Conservation (phyloP, 495 filamentous ascomycete genomes). For the Penicillium psychrofluorescens region DNA sequence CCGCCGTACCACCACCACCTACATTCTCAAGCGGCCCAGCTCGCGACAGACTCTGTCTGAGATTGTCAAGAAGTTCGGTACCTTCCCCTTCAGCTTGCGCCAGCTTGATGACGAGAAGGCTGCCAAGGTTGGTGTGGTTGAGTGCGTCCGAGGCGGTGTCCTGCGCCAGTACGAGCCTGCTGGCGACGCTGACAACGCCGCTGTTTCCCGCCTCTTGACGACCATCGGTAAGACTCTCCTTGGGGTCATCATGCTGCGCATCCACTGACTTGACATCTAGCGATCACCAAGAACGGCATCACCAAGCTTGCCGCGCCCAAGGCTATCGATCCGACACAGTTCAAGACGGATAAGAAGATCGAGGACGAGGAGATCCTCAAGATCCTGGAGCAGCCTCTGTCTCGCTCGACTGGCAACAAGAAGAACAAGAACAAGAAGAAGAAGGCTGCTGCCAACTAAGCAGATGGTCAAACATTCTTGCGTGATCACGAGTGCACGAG, state of each 20-base stretch:
- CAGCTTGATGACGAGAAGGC: constrained; percentile 95
- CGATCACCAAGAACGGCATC: constrained; percentile 96
- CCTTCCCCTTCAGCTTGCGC: constrained; percentile 94
- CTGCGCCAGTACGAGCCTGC: constrained; percentile 92
- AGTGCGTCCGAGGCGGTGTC: constrained; percentile 86
- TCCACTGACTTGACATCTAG: constrained; percentile 35
- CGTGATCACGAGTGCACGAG: neutral
- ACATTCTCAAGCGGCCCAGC: constrained; percentile 83
- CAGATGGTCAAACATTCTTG: too few species aligned
- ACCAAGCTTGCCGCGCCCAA: constrained; percentile 73
- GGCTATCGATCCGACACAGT: constrained; percentile 62
- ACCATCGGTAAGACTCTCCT: constrained; percentile 68
- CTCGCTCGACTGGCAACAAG: constrained; percentile 66
- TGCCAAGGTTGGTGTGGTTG: constrained; percentile 91
- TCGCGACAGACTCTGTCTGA: constrained; percentile 87
- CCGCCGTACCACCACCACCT: constrained; percentile 83
- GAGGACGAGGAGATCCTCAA: constrained; percentile 89
- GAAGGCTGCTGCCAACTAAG: constrained; percentile 56
- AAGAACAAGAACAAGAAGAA: constrained; percentile 80
- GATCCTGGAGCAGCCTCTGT: constrained; percentile 81
- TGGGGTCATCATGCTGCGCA: constrained; percentile 6
- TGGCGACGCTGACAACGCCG: constrained; percentile 77
- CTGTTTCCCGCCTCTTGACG: constrained; percentile 79
- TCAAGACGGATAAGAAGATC: constrained; percentile 96
- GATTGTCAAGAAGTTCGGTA: constrained; percentile 91